Conservation (phyloP, 1,284 basidiomycete genomes). For the Cutaneotrichosporon sp. region DNA sequence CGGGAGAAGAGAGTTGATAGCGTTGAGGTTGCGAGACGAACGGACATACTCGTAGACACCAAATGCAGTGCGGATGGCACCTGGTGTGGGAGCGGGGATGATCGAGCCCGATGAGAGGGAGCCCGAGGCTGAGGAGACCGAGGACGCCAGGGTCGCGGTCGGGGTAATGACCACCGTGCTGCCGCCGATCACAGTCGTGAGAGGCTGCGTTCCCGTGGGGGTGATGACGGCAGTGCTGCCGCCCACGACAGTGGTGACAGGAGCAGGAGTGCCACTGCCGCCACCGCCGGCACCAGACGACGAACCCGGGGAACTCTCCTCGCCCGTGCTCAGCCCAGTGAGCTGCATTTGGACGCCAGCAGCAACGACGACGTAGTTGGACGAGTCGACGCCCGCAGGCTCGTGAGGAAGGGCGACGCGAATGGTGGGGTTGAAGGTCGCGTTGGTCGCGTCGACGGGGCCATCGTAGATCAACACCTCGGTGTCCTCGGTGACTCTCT, state of each 20-base stretch:
- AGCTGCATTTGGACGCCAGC: conserved; percentile 74
- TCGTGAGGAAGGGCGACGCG: conserved; percentile 66
- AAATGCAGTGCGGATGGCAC: conserved; percentile 30
- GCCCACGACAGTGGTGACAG: neutral
- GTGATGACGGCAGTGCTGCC: neutral
- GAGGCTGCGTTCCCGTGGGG: neutral
- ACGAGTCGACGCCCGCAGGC: conserved; percentile 65
- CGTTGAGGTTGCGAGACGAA: conserved; percentile 34
- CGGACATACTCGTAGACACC: conserved; percentile 48
- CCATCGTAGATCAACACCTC: conserved; percentile 74
- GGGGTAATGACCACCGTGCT: neutral
- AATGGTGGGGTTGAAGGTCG: conserved; percentile 71
- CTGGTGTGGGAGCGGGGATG: conserved; percentile 17
- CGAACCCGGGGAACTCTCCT: conserved; percentile 12
- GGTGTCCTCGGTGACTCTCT: conserved; percentile 70
- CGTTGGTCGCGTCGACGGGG: conserved; percentile 70
- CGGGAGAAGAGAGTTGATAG: conserved; percentile 56
- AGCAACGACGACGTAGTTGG: conserved; percentile 76
- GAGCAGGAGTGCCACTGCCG: neutral
- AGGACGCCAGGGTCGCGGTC: neutral
- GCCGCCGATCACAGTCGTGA: neutral
- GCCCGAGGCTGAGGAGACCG: conserved; percentile 2
- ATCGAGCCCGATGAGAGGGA: conserved; percentile 27
- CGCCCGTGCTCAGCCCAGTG: conserved; percentile 45
- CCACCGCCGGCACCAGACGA: neutral